A percentile compares a stretch with the other conserved stretches of the same genome.
Conservation (phyloP, 2,329 filamentous ascomycete genomes). For the Arthrobotrys megalospora region DNA sequence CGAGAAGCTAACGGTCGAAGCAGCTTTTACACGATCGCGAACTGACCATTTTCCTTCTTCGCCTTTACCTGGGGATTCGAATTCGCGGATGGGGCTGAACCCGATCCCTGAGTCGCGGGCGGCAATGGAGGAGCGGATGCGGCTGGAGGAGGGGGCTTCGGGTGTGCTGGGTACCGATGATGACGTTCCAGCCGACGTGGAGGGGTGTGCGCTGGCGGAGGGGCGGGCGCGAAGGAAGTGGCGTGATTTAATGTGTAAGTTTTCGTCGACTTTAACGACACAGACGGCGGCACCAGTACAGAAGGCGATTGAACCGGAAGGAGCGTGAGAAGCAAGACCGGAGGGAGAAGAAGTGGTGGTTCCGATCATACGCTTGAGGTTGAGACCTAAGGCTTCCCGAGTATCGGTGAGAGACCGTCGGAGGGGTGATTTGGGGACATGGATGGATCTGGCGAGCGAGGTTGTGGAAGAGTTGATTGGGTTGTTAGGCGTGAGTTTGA, state of each 20-base stretch:
- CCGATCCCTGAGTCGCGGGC: constrained; percentile 69
- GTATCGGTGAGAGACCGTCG: constrained; percentile 69
- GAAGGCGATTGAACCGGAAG: constrained; percentile 82
- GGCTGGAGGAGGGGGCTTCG: constrained; percentile 76
- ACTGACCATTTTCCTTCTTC: constrained; percentile 82
- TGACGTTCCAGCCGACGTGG: constrained; percentile 69
- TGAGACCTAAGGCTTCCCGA: constrained; percentile 71
- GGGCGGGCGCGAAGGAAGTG: constrained; percentile 92
- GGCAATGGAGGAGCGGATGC: constrained; percentile 72
- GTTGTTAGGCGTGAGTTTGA: constrained; percentile 53
- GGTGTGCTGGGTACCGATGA: constrained; percentile 71
- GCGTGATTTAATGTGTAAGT: constrained; percentile 75
- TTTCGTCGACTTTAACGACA: constrained; percentile 82
- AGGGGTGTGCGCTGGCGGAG: constrained; percentile 73
- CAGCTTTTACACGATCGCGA: constrained; percentile 92
- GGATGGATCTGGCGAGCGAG: constrained; percentile 40
- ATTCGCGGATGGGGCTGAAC: constrained; percentile 66
- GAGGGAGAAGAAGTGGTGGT: constrained; percentile 88
- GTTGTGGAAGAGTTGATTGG: constrained; percentile 29
- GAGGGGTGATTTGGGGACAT: constrained; percentile 62
- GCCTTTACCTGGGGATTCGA: constrained; percentile 75
- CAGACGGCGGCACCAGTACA: constrained; percentile 95
- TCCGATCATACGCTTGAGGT: constrained; percentile 87
- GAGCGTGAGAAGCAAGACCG: constrained; percentile 85
- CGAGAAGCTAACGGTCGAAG: constrained; percentile 90